Percentiles rank a stretch among this genome's conserved stretches.
Evolutionary conservation across 148 eudicot genomes (phyloP).

Genomic region (Silene conica): DNA sequence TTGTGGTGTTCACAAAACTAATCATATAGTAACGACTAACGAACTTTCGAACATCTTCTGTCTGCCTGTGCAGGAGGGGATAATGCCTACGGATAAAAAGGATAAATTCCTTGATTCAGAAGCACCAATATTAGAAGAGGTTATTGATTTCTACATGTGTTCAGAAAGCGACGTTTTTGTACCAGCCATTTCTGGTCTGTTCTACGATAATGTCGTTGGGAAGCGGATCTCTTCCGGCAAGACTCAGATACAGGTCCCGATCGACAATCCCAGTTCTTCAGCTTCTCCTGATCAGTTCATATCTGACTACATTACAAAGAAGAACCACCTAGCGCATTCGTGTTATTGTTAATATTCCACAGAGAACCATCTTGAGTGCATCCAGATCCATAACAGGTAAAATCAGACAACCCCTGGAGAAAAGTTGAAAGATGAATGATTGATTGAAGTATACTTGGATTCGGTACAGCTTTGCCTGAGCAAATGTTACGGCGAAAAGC

Average conservation of each 20-base stretch:
- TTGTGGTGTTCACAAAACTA: too few relatives aligned
- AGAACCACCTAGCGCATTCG: conserved; percentile 89
- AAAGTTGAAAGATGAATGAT: conserved; percentile 19
- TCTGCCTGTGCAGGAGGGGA: conserved; percentile 58
- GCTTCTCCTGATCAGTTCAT: conserved; percentile 52
- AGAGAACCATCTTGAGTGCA: not conserved
- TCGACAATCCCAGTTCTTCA: conserved; percentile 38
- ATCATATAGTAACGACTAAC: too few relatives aligned
- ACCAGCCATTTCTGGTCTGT: conserved; percentile 86
- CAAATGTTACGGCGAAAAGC: conserved; percentile 12
- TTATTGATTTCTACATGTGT: conserved; percentile 75
- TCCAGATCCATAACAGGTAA: conserved; percentile 11
- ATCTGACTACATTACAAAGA: conserved; percentile 67
- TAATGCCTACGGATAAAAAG: conserved; percentile 77
- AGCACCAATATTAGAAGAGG: conserved; percentile 67
- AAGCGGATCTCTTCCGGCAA: conserved; percentile 80
- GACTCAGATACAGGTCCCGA: conserved; percentile 92
- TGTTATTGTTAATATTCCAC: conserved; percentile 60
- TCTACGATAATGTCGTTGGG: conserved; percentile 90
- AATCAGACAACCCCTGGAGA: conserved; percentile 15
- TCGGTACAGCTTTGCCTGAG: conserved; percentile 20
- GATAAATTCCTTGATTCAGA: conserved; percentile 55
- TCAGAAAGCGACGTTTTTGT: conserved; percentile 82
- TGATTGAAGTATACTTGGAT: conserved; percentile 12
- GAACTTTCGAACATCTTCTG: too few relatives aligned